Percentiles rank a stretch among this genome's conserved stretches.
These are phyloP conservation scores for Sporisorium iseilematis-ciliati DNA, from an alignment of 1,284 basidiomycete species.

Conservation along the genomic window DNA sequence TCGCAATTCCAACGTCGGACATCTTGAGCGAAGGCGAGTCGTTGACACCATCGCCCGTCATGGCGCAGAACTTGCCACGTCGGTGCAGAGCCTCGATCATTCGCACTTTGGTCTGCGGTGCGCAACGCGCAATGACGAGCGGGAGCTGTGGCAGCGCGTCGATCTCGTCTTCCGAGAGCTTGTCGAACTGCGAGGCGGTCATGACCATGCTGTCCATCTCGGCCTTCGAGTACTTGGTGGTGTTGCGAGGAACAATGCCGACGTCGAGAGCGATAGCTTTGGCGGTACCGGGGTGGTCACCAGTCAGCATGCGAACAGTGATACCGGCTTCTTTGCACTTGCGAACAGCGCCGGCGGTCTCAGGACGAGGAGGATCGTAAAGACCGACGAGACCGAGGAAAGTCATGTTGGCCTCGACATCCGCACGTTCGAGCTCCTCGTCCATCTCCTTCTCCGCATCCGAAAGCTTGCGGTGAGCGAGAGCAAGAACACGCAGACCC, in stretches of 20 bases:
- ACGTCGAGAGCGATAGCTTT: slow-evolving; percentile 71
- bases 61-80: slow-evolving; percentile 62
- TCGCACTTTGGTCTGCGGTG: slow-evolving; percentile 72
- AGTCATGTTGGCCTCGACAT: slow-evolving; percentile 75
- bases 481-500: slow-evolving; percentile 66
- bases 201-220: slow-evolving; percentile 68
- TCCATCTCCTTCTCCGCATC: slow-evolving; percentile 51
- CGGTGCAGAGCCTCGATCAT: slow-evolving; percentile 77
- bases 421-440: slow-evolving; percentile 60
- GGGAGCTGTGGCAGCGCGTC: slow-evolving; percentile 74
- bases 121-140: slow-evolving; percentile 76
- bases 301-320: slow-evolving; percentile 77
- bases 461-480: slow-evolving; percentile 59
- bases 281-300: slow-evolving; percentile 71
- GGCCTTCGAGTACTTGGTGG: slow-evolving; percentile 43
- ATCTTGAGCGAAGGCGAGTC: slow-evolving; percentile 69
- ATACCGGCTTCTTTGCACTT: slow-evolving; percentile 78
- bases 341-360: slow-evolving; percentile 76
- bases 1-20: slow-evolving; percentile 68
- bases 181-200: slow-evolving; percentile 77
- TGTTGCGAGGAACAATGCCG: slow-evolving; percentile 74
- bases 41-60: slow-evolving; percentile 70
- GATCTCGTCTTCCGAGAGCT: slow-evolving; percentile 76
- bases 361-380: slow-evolving; percentile 78
- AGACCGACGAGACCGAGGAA: slow-evolving; percentile 79